These are phyloP conservation scores for Cystofilobasidium bisporidii DNA, from an alignment of 768 basidiomycete species.

Conservation along the genomic window DNA sequence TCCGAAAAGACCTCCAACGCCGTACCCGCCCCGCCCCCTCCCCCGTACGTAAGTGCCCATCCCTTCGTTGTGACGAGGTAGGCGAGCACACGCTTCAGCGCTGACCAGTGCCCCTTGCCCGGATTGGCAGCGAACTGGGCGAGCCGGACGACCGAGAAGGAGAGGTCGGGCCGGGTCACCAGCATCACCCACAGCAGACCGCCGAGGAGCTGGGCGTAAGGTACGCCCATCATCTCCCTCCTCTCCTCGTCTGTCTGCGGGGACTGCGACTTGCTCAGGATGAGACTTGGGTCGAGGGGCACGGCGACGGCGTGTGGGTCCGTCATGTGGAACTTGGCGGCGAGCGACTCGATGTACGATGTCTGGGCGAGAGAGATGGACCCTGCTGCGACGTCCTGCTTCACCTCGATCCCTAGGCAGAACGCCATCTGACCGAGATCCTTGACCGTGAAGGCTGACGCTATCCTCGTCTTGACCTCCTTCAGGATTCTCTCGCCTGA, in stretches of 20 bases:
- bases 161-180: slow-evolving; percentile 28
- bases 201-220: slow-evolving; percentile 25
- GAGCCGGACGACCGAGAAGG: slow-evolving; percentile 9
- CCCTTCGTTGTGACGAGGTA: slow-evolving; percentile 31
- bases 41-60: slow-evolving; percentile 41
- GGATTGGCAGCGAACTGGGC: slow-evolving; percentile 16
- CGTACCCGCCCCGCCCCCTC: slow-evolving; percentile 38
- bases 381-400: not conserved
- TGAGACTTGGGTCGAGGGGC: not conserved
- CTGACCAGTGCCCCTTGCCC: slow-evolving; percentile 26
- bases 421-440: slow-evolving; percentile 20
- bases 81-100: slow-evolving; percentile 28
- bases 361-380: slow-evolving; percentile 7
- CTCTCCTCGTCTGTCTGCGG: slow-evolving; percentile 3
- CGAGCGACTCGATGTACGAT: slow-evolving; percentile 19
- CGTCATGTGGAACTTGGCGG: slow-evolving; percentile 11
- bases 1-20: slow-evolving; percentile 34
- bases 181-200: slow-evolving; percentile 24
- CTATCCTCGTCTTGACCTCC: slow-evolving; percentile 9
- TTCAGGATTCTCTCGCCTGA: not conserved
- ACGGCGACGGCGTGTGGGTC: not conserved
- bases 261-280: slow-evolving; percentile 1
- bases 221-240: slow-evolving; percentile 3
- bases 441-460: slow-evolving; percentile 16
- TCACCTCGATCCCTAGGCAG: slow-evolving; percentile 20